Evolutionary conservation across 805 yeast species (phyloP).

Genomic region (Kodamaea nitidulidarum): DNA sequence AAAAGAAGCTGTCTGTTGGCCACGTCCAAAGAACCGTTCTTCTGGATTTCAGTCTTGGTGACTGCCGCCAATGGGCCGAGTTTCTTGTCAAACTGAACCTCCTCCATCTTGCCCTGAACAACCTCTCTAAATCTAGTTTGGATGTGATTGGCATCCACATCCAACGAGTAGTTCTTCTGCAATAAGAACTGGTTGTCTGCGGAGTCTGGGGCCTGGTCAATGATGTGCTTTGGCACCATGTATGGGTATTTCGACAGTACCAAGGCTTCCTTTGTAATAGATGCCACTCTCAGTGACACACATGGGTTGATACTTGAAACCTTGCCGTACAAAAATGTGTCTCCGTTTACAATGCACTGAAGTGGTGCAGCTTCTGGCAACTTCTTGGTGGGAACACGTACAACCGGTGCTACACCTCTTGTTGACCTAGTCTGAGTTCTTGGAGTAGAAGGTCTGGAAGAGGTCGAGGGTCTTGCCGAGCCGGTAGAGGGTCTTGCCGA

Average conservation of each 20-base stretch:
- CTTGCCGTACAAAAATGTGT: slow-evolving; percentile 38
- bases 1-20: slow-evolving; percentile 27
- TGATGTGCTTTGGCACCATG: slow-evolving; percentile 31
- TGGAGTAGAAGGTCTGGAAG: background rate
- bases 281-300: slow-evolving; percentile 33
- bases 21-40: slow-evolving; percentile 26
- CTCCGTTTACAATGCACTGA: slow-evolving; percentile 20
- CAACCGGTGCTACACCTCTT: background rate
- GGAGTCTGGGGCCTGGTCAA: slow-evolving; percentile 16
- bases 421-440: background rate
- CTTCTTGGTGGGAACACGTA: slow-evolving; percentile 4
- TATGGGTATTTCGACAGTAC: slow-evolving; percentile 40
- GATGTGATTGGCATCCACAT: slow-evolving; percentile 20
- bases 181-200: slow-evolving; percentile 28
- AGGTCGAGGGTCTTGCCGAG: background rate
- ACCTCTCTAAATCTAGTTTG: slow-evolving; percentile 25
- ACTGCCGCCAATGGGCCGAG: slow-evolving; percentile 15
- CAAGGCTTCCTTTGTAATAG: slow-evolving; percentile 37
- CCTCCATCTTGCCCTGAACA: slow-evolving; percentile 30
- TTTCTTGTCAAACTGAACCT: slow-evolving; percentile 11
- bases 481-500: background rate
- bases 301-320: slow-evolving; percentile 25
- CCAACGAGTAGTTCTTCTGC: slow-evolving; percentile 25
- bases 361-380: slow-evolving; percentile 11
- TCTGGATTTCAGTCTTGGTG: slow-evolving; percentile 22